phyloP scores from a whole-genome alignment of 306 rosid genomes.

The Ziziphus jujuba region DNA sequence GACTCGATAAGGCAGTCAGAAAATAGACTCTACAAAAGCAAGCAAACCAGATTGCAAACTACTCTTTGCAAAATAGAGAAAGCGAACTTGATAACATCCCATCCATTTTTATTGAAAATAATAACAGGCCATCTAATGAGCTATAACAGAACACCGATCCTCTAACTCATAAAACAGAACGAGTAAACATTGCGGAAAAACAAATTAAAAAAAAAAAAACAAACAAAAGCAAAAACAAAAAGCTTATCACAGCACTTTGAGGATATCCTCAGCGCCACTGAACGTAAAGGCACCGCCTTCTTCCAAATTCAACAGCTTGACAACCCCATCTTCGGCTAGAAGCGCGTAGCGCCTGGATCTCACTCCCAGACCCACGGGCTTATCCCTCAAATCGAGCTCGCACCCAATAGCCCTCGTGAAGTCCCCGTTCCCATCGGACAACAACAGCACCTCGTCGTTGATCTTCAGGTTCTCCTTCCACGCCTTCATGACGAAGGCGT shows the following conservation, averaged over 20 bases:
- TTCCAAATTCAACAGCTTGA: slow-evolving; percentile 89
- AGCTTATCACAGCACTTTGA: slow-evolving; percentile 58
- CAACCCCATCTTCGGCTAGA: slow-evolving; percentile 87
- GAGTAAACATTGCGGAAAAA: not conserved
- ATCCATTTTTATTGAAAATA: no score
- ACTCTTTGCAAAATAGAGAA: no score
- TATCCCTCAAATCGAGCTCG: slow-evolving; percentile 88
- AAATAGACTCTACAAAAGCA: no score
- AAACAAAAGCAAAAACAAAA: not conserved
- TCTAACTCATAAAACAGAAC: not conserved
- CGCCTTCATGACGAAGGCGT: slow-evolving; percentile 84
- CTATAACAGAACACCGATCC: not conserved
- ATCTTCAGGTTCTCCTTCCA: slow-evolving; percentile 81
- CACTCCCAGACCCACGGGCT: slow-evolving; percentile 88
- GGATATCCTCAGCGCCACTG: slow-evolving; percentile 83
- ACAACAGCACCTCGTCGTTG: slow-evolving; percentile 64
- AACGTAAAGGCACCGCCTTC: slow-evolving; percentile 96
- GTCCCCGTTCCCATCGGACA: slow-evolving; percentile 82
- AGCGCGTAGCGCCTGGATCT: slow-evolving; percentile 87
- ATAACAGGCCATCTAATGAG: no score
- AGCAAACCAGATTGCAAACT: no score
- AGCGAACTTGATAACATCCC: no score
- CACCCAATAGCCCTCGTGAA: slow-evolving; percentile 80
- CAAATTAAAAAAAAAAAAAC: not conserved
- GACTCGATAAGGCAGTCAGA: no score